Conservation (phyloP, 305 asterid genomes). For the Ilex paraguariensis region DNA sequence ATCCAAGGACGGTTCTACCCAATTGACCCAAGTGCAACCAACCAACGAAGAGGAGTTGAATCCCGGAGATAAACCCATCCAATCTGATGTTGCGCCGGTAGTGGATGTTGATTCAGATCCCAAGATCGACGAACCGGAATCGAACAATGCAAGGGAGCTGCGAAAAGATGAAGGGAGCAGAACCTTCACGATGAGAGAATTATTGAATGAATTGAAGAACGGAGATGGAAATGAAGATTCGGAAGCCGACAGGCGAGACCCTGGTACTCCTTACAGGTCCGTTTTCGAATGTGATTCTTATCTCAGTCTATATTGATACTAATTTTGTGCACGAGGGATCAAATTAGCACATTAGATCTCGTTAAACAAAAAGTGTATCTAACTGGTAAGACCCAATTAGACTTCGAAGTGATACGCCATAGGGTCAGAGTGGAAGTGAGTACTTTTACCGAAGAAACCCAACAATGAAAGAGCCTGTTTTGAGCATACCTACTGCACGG, state of each 20-base stretch:
- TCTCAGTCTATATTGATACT: neutral
- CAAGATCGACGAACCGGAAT: conserved; percentile 12
- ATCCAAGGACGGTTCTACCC: conserved; percentile 19
- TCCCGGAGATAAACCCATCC: conserved; percentile 29
- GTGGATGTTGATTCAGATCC: conserved; percentile 14
- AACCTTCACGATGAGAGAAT: conserved; percentile 92
- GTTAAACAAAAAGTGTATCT: too few species aligned
- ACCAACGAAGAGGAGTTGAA: conserved; percentile 30
- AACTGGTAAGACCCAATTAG: too few species aligned
- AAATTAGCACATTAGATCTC: too few species aligned
- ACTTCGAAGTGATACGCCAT: too few species aligned
- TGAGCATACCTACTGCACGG: too few species aligned
- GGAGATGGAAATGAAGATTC: conserved; percentile 50
- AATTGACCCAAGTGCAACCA: conserved; percentile 28
- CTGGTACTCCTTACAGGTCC: conserved; percentile 38
- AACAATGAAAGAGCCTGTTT: too few species aligned
- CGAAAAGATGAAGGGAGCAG: conserved; percentile 55
- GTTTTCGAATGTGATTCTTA: neutral
- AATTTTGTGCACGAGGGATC: neutral
- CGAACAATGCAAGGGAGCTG: conserved; percentile 29
- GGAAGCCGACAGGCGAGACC: conserved; percentile 5
- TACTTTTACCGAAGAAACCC: too few species aligned
- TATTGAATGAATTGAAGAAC: conserved; percentile 79
- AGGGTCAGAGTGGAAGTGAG: too few species aligned
- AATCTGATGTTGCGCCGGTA: conserved; percentile 21